Conservation (phyloP, 2,329 filamentous ascomycete species). For the Cladorrhinum sp. region DNA sequence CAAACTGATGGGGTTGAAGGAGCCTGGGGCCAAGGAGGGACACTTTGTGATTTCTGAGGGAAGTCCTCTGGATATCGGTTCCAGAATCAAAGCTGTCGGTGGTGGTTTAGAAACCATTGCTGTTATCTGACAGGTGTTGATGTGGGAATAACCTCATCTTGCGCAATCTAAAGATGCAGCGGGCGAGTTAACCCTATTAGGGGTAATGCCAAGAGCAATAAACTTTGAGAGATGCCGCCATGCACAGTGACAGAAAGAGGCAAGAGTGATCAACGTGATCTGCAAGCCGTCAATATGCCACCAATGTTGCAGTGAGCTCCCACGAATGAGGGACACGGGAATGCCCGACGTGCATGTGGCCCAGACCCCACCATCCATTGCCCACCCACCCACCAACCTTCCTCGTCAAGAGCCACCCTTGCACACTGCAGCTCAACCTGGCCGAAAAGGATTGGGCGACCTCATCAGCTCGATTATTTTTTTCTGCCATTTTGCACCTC, state of each 20-base stretch:
- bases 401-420: background rate
- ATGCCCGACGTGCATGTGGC: background rate
- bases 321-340: background rate
- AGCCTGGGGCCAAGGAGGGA: slow-evolving; percentile 28
- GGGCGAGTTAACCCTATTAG: no score
- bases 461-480: background rate
- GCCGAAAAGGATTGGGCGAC: background rate
- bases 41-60: slow-evolving; percentile 65
- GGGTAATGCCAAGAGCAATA: background rate
- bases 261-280: background rate
- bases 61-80: slow-evolving; percentile 58
- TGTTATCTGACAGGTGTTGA: slow-evolving; percentile 31
- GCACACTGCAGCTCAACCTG: background rate
- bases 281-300: background rate
- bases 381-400: background rate
- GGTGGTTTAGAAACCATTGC: slow-evolving; percentile 38
- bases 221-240: background rate
- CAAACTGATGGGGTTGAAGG: slow-evolving; percentile 51
- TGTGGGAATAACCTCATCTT: background rate
- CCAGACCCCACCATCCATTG: background rate
- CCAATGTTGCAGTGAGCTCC: background rate
- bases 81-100: slow-evolving; percentile 53
- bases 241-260: background rate
- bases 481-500: background rate
- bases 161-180: background rate